Evolutionary conservation across 2,329 filamentous ascomycete species (phyloP).

Genomic region (Cladosporium sp.): DNA sequence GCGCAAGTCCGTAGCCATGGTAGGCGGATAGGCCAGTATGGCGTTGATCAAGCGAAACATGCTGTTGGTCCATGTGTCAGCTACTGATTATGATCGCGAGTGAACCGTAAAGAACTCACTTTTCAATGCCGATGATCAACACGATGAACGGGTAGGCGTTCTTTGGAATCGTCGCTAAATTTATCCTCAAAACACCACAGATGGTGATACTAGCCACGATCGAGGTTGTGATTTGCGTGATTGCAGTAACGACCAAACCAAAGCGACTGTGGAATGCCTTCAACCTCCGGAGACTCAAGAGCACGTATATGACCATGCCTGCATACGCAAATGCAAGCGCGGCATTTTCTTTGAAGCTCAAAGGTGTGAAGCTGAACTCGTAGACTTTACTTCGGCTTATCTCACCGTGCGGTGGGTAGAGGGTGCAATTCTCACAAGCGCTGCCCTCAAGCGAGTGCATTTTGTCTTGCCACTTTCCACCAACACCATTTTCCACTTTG

Average conservation of each 20-base stretch:
- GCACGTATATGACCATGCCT: conserved; percentile 64
- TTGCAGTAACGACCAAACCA: conserved; percentile 69
- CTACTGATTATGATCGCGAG: not conserved
- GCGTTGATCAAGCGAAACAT: conserved; percentile 74
- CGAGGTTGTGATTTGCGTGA: conserved; percentile 66
- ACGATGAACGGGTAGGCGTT: conserved; percentile 77
- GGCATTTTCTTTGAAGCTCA: conserved; percentile 66
- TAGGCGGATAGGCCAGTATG: conserved; percentile 69
- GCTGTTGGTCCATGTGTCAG: conserved; percentile 25
- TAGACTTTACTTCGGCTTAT: conserved; percentile 63
- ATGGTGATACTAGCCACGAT: conserved; percentile 79
- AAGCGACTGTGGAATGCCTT: conserved; percentile 74
- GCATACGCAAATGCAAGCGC: conserved; percentile 66
- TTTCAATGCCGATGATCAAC: conserved; percentile 73
- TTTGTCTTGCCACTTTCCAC: conserved; percentile 64
- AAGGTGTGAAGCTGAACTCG: conserved; percentile 75
- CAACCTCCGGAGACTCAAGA: conserved; percentile 66
- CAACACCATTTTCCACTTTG: conserved; percentile 63
- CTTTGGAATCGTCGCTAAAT: conserved; percentile 72
- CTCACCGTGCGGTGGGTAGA: conserved; percentile 62
- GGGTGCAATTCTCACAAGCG: conserved; percentile 58
- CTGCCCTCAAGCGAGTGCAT: conserved; percentile 55
- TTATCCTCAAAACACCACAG: conserved; percentile 72
- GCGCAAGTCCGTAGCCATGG: conserved; percentile 66
- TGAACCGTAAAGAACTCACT: conserved; percentile 36